Evolutionary conservation across 352 stramenopile species (phyloP).

Genomic region (Achlya hypogyna): DNA sequence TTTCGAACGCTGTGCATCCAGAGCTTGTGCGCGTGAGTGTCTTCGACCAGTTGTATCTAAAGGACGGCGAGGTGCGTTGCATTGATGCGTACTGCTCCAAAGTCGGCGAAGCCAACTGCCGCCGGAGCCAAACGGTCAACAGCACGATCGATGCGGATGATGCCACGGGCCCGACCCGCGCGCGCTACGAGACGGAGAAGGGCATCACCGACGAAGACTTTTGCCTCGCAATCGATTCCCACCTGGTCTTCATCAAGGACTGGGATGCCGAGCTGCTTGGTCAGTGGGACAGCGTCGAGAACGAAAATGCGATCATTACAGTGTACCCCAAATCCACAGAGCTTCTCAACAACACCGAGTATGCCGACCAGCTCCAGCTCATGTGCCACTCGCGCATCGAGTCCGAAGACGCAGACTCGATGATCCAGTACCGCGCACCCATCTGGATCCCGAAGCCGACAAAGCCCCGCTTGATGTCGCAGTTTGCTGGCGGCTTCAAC

Average conservation of each 20-base stretch:
- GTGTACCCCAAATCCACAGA: conserved; percentile 74
- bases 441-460: conserved; percentile 59
- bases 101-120: conserved; percentile 48
- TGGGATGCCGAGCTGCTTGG: conserved; percentile 67
- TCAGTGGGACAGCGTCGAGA: conserved; percentile 62
- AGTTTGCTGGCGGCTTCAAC: conserved; percentile 73
- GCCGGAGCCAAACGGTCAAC: conserved; percentile 51
- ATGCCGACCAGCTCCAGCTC: conserved; percentile 43
- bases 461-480: conserved; percentile 66
- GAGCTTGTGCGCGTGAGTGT: conserved; percentile 53
- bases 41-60: conserved; percentile 63
- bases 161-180: conserved; percentile 57
- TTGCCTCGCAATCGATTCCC: conserved; percentile 71
- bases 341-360: conserved; percentile 38
- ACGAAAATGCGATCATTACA: conserved; percentile 69
- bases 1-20: conserved; percentile 50
- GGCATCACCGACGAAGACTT: conserved; percentile 72
- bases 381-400: conserved; percentile 77
- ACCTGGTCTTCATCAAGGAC: conserved; percentile 62
- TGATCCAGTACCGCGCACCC: conserved; percentile 68
- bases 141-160: conserved; percentile 57
- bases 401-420: conserved; percentile 49
- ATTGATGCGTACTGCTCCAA: conserved; percentile 58
- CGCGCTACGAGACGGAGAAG: conserved; percentile 66
- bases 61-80: conserved; percentile 54